Percentiles rank a stretch among this genome's conserved stretches.
Conservation (phyloP, 176 grass and related monocot species). For the Carex pumila region DNA sequence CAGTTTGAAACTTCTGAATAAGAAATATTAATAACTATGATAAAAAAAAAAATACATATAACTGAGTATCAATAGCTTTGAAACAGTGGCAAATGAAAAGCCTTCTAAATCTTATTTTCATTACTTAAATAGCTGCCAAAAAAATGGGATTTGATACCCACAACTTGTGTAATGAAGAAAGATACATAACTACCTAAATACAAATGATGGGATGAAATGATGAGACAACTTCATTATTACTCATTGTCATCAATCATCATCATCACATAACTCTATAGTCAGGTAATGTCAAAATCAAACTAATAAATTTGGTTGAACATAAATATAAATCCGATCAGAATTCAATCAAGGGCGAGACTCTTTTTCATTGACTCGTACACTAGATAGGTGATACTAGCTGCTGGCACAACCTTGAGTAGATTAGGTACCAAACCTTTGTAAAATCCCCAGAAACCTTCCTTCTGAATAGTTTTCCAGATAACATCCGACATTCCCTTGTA, state of each 20-base stretch:
- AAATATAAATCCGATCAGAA: slow-evolving; percentile 12
- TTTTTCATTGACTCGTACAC: slow-evolving; percentile 92
- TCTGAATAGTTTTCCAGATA: slow-evolving; percentile 48
- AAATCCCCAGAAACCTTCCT: slow-evolving; percentile 60
- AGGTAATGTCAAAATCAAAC: slow-evolving; percentile 15
- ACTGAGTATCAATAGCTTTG: neutral
- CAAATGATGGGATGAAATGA: slow-evolving; percentile 13
- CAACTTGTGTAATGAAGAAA: slow-evolving; percentile 6
- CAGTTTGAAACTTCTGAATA: neutral
- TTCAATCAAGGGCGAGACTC: slow-evolving; percentile 61
- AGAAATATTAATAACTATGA: neutral
- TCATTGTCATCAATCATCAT: slow-evolving; percentile 6
- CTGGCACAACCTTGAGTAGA: slow-evolving; percentile 80
- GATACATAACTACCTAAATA: slow-evolving; percentile 16
- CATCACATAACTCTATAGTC: slow-evolving; percentile 22
- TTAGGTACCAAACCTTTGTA: slow-evolving; percentile 84
- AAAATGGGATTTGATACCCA: slow-evolving; percentile 10
- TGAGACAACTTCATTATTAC: neutral
- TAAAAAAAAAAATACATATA: neutral
- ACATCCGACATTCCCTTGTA: slow-evolving; percentile 78
- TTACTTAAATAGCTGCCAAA: slow-evolving; percentile 18
- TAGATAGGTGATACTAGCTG: slow-evolving; percentile 88
- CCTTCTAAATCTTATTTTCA: slow-evolving; percentile 2
- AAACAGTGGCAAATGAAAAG: neutral
- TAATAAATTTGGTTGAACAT: neutral